These are phyloP conservation scores for Auriscalpium vulgare DNA, from an alignment of 768 basidiomycete genomes.

Conservation along the genomic window DNA sequence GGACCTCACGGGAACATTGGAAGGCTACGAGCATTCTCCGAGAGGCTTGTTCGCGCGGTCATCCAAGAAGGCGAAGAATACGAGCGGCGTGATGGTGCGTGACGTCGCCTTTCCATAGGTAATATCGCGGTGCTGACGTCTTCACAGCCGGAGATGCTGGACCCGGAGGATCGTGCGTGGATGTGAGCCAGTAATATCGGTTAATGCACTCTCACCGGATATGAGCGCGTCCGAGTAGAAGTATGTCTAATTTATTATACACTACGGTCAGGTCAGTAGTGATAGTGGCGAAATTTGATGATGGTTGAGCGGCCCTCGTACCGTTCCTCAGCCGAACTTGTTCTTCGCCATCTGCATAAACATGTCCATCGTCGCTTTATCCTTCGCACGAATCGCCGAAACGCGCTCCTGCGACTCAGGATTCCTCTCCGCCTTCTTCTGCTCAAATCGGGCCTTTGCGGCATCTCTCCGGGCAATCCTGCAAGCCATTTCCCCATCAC, in stretches of 20 bases:
- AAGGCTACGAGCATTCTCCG: background rate
- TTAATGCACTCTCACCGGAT: too few species aligned
- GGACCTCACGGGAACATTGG: background rate
- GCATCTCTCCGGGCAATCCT: conserved; percentile 75
- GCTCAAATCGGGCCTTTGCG: conserved; percentile 52
- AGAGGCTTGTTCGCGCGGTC: background rate
- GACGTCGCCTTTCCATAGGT: background rate
- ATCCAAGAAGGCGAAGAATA: background rate
- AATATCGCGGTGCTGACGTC: background rate
- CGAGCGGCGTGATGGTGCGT: background rate
- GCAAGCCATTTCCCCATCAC: background rate
- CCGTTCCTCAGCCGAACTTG: conserved; percentile 56
- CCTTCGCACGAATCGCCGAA: conserved; percentile 62
- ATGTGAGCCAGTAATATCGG: conserved; percentile 1
- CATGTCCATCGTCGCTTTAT: conserved; percentile 94
- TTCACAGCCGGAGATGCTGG: conserved; percentile 14
- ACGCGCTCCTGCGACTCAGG: conserved; percentile 53
- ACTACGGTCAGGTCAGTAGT: too few species aligned
- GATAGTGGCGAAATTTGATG: too few species aligned
- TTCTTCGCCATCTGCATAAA: conserved; percentile 88
- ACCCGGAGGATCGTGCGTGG: conserved; percentile 16
- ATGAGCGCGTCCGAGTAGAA: too few species aligned
- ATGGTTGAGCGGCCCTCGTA: too few species aligned
- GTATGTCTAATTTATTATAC: too few species aligned
- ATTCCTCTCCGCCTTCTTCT: conserved; percentile 49